Evolutionary conservation across 2,329 filamentous ascomycete species (phyloP).

Genomic region (Rutstroemia sp.): DNA sequence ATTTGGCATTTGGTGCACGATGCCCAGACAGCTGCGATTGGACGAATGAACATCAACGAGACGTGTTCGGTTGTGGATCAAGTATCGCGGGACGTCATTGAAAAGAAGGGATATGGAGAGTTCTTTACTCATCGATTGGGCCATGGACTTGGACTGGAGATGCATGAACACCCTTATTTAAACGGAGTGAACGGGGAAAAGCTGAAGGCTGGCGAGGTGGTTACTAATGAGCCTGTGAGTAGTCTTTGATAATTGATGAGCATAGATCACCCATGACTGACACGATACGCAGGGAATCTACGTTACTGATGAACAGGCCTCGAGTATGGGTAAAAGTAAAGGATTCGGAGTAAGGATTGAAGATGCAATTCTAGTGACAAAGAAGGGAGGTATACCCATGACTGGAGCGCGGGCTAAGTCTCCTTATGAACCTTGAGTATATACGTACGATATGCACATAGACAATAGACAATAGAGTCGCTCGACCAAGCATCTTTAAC

Average conservation of each 20-base stretch:
- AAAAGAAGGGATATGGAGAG: constrained; percentile 38
- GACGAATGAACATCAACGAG: constrained; percentile 41
- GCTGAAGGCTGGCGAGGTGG: constrained; percentile 50
- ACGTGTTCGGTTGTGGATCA: constrained; percentile 53
- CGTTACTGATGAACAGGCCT: constrained; percentile 33
- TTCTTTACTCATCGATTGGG: constrained; percentile 55
- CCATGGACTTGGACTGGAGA: constrained; percentile 58
- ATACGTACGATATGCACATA: background rate
- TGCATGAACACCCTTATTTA: constrained; percentile 56
- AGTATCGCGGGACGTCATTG: constrained; percentile 48
- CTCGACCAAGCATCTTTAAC: too few relatives aligned
- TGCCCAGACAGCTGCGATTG: constrained; percentile 48
- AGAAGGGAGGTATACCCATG: constrained; percentile 37
- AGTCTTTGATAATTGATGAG: background rate
- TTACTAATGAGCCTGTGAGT: constrained; percentile 49
- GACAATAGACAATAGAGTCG: too few relatives aligned
- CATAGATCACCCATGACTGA: background rate
- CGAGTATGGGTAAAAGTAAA: constrained; percentile 23
- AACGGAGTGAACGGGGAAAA: constrained; percentile 50
- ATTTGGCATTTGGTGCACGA: constrained; percentile 54
- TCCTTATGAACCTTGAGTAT: constrained; percentile 21
- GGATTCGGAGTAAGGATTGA: constrained; percentile 56
- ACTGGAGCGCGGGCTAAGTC: constrained; percentile 20
- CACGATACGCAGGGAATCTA: constrained; percentile 42
- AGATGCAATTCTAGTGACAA: constrained; percentile 50